A percentile compares a stretch with the other conserved stretches of the same genome.
Conservation (phyloP, 2,329 filamentous ascomycete genomes). For the Davidsoniella neocaledoniae region DNA sequence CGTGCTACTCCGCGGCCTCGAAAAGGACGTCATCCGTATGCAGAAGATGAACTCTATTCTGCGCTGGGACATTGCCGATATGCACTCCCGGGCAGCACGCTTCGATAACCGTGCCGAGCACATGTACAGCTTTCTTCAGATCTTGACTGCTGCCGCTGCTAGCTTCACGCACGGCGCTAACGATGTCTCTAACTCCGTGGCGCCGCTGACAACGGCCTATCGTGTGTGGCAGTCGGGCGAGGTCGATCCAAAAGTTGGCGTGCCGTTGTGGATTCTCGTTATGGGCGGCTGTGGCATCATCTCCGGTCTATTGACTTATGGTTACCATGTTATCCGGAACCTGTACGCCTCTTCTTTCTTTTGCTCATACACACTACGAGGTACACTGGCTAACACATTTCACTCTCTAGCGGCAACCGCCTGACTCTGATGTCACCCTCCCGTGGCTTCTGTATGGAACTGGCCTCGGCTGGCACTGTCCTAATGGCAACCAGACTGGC, state of each 20-base stretch:
- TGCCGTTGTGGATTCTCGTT: slow-evolving; percentile 33
- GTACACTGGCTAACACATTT: not conserved
- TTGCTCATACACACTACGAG: not conserved
- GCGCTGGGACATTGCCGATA: slow-evolving; percentile 29
- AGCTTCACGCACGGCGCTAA: slow-evolving; percentile 41
- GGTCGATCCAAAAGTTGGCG: slow-evolving; percentile 21
- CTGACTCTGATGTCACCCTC: slow-evolving; percentile 37
- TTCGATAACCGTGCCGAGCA: slow-evolving; percentile 38
- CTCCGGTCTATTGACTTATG: slow-evolving; percentile 43
- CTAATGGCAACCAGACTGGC: slow-evolving; percentile 35
- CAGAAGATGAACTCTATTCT: slow-evolving; percentile 32
- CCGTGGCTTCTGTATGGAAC: slow-evolving; percentile 34
- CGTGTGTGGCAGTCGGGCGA: slow-evolving; percentile 29
- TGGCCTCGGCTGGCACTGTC: slow-evolving; percentile 34
- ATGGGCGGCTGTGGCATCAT: slow-evolving; percentile 32
- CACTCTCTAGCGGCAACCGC: slow-evolving; percentile 26
- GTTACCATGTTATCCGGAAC: slow-evolving; percentile 45
- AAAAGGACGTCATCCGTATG: slow-evolving; percentile 30
- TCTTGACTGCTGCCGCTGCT: slow-evolving; percentile 35
- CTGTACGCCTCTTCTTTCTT: slow-evolving; percentile 17
- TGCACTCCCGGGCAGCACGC: slow-evolving; percentile 31
- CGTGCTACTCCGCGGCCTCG: slow-evolving; percentile 28
- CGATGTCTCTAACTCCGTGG: slow-evolving; percentile 36
- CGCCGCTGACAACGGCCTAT: slow-evolving; percentile 36
- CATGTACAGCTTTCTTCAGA: slow-evolving; percentile 31